Conservation (phyloP, 306 rosid species). For the Gastrolobium villosum region DNA sequence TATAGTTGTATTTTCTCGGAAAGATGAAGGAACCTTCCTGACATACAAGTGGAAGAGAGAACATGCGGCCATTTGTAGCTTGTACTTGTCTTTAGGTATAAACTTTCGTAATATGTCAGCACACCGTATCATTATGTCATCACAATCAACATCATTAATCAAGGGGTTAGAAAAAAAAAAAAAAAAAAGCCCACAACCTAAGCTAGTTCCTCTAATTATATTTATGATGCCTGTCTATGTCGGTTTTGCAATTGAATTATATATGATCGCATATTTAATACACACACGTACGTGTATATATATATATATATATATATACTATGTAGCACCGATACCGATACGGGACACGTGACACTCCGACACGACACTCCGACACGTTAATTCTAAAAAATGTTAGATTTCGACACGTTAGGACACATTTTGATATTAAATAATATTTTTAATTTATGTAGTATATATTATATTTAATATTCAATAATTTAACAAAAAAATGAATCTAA, state of each 20-base stretch:
- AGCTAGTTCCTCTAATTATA: slow-evolving; percentile 27
- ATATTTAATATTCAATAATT: too few relatives aligned
- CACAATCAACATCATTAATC: slow-evolving; percentile 53
- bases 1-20: slow-evolving; percentile 46
- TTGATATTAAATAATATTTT: too few relatives aligned
- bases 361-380: too few relatives aligned
- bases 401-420: too few relatives aligned
- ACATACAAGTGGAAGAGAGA: slow-evolving; percentile 47
- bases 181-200: neutral
- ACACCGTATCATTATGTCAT: slow-evolving; percentile 56
- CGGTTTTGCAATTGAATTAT: neutral
- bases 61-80: slow-evolving; percentile 48
- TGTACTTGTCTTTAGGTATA: slow-evolving; percentile 47
- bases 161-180: neutral
- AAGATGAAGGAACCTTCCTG: slow-evolving; percentile 65
- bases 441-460: too few relatives aligned
- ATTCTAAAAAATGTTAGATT: too few relatives aligned
- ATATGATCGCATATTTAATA: too few relatives aligned
- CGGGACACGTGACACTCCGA: too few relatives aligned
- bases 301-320: too few relatives aligned
- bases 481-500: too few relatives aligned
- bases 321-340: too few relatives aligned
- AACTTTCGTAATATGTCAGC: slow-evolving; percentile 38
- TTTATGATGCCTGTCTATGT: neutral
- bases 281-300: too few relatives aligned